Evolutionary conservation across 768 basidiomycete species (phyloP), one percentile per base, ranked within the genome.

Genomic region (Hypholoma fasciculare): DNA sequence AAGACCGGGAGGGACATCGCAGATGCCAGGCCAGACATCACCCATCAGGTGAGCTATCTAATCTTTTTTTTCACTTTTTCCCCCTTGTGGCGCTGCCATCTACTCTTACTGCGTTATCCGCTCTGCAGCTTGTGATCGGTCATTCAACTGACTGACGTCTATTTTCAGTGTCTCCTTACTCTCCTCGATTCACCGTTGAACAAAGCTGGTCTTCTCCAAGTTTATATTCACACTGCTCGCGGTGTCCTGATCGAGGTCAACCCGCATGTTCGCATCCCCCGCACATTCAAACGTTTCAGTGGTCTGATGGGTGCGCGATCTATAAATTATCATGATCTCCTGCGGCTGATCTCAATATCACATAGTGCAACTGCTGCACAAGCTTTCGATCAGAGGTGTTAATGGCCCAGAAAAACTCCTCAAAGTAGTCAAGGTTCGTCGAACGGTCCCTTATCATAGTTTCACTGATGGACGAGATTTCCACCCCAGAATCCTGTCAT

Each of bases 1-100:
- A 98, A 97, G 74, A 97, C 94, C 0, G 94, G 95, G 14, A 84
- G 96, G 69, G 97, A 99, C 74, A 98, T 98, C 60, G 97, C 97
- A 14, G 96, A 98, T 75, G 97, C 97, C n/a, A 80, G 97, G 62
- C 97, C 97, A 2, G 97, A 98, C 75, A 98, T 98, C 67, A 98
- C 97, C 0, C 97, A 99, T 71, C 97, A 98, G 85, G 95, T 94
- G 58, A 51, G 82, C 70, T 26, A 50, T 34, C 47, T 30, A 49
- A 13, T 13, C 27, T 51, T 54, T 14, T 34, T 27, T n/a, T 56
- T 62, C 42, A 7, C 39, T 58, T 63, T 58, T n/a, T 63, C 43
- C 38, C 54, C 44, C 34, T 37, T 34, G 16, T 42, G 38, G 42
- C 20, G 34, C 43, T 34, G 17, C 27, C 34, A 17, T 38, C 44